Evolutionary conservation across 2,329 filamentous ascomycete genomes (phyloP), one percentile per base, ranked within the genome.

Genomic region (Davidsoniella australis): DNA sequence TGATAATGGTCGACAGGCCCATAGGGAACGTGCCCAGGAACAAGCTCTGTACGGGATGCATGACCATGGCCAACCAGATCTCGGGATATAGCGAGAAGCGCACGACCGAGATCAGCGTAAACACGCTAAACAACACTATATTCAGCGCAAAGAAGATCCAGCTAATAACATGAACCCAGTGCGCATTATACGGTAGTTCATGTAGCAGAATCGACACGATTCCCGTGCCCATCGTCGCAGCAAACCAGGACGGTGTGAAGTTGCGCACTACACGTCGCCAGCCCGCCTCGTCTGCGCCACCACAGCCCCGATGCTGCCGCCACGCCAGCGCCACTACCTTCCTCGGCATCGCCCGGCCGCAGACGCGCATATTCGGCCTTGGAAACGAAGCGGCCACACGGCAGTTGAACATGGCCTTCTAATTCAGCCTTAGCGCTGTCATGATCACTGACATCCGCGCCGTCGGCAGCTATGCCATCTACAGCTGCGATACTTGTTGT

Each of bases 21-120:
- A 84, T 83, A 0, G 79, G 79, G 29, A 82, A 71, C 0, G 76
- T 80, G 0, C 75, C 80, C 3, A 85, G 63, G 55, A 85, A 85
- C 48, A 85, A 66, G 1, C 75, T 78, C 57, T 85, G 77, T 1
- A 70, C 71, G 0, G 77, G 78, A 58, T 85, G 76, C 2, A 66
- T 63, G 36, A 85, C 70, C 79, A 85, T 82, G 14, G 71, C 73
- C 0, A 52, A 58, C 71, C 78, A 85, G 26, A 83, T 76, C 51
- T 73, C 68, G 0, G 79, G 80, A 56, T 81, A 85, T 1, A 83
- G 57, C 0, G 65, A 64, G 56, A 85, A 85, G 4, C 81, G 70
- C 2, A 80, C 58, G 1, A 75, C 50, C 1, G 73, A 78, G 42
- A 80, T 68, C 5, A 63, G 51, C 17, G 70, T 61, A 47, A 79